These are phyloP conservation scores for Carex scoparia DNA, from an alignment of 176 grass and related monocot genomes.

Conservation along the genomic window DNA sequence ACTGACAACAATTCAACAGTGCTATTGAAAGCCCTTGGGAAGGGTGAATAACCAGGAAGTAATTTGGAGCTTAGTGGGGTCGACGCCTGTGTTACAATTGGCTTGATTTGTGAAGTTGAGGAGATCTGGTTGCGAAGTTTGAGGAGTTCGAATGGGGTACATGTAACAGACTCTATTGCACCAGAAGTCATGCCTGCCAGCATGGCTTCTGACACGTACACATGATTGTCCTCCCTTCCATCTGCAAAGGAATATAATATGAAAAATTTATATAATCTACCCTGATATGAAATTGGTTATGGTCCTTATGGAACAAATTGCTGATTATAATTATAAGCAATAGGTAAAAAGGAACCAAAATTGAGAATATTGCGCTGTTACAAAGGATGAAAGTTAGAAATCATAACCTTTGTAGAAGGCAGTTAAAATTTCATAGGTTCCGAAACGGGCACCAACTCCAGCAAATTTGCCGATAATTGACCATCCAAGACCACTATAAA, in stretches of 20 bases:
- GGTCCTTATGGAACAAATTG: neutral
- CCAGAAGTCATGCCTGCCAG: conserved; percentile 72
- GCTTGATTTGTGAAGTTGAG: conserved; percentile 46
- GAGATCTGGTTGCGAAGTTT: conserved; percentile 73
- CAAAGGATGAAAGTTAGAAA: neutral
- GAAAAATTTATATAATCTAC: conserved; percentile 8
- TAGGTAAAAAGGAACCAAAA: conserved; percentile 12
- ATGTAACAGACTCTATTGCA: conserved; percentile 50
- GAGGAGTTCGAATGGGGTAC: conserved; percentile 87
- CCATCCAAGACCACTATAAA: conserved; percentile 84
- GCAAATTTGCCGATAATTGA: conserved; percentile 55
- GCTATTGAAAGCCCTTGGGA: conserved; percentile 48
- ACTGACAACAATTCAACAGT: conserved; percentile 67
- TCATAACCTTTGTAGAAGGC: conserved; percentile 83
- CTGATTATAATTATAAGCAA: conserved; percentile 5
- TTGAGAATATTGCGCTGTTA: neutral
- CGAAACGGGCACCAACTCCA: conserved; percentile 80
- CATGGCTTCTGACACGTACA: conserved; percentile 79
- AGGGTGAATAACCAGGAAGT: conserved; percentile 63
- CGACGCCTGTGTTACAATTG: conserved; percentile 31
- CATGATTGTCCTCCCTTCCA: conserved; percentile 73
- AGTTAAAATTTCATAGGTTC: conserved; percentile 82
- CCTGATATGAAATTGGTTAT: conserved; percentile 3
- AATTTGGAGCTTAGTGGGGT: conserved; percentile 58
- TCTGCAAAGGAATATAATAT: conserved; percentile 41